phyloP scores from a whole-genome alignment of 1,139 yeast genomes.

The Nadsonia starkeyi-henricii region DNA sequence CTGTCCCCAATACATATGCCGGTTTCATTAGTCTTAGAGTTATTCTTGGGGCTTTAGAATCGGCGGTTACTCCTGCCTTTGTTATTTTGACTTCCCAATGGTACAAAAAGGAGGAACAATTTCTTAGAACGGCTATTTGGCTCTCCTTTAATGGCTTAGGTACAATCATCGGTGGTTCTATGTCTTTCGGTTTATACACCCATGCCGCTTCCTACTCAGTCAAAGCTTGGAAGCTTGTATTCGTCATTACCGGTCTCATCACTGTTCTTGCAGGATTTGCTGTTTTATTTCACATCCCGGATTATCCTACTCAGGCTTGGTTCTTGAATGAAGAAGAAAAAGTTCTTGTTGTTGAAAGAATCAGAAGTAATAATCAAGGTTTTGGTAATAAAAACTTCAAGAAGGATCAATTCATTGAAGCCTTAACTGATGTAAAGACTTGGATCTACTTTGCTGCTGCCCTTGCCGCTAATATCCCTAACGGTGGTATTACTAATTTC shows the following conservation, averaged over 20 bases:
- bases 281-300: constrained; percentile 35
- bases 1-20: constrained; percentile 35
- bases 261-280: constrained; percentile 37
- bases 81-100: constrained; percentile 45
- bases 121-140: constrained; percentile 35
- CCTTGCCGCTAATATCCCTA: constrained; percentile 33
- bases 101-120: constrained; percentile 39
- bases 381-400: constrained; percentile 43
- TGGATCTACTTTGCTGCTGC: constrained; percentile 33
- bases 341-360: constrained; percentile 37
- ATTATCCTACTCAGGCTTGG: constrained; percentile 42
- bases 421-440: constrained; percentile 32
- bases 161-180: constrained; percentile 38
- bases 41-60: constrained; percentile 42
- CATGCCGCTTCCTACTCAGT: constrained; percentile 24
- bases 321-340: constrained; percentile 36
- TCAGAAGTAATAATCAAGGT: constrained; percentile 34
- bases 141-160: constrained; percentile 46
- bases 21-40: constrained; percentile 38
- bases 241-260: constrained; percentile 35
- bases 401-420: constrained; percentile 36
- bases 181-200: constrained; percentile 35
- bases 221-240: constrained; percentile 37
- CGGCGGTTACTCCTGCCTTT: constrained; percentile 44
- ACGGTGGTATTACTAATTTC: constrained; percentile 40